Base-by-base conservation (phyloP, 805 yeast species). In the Blastobotrys attinorum region DNA sequence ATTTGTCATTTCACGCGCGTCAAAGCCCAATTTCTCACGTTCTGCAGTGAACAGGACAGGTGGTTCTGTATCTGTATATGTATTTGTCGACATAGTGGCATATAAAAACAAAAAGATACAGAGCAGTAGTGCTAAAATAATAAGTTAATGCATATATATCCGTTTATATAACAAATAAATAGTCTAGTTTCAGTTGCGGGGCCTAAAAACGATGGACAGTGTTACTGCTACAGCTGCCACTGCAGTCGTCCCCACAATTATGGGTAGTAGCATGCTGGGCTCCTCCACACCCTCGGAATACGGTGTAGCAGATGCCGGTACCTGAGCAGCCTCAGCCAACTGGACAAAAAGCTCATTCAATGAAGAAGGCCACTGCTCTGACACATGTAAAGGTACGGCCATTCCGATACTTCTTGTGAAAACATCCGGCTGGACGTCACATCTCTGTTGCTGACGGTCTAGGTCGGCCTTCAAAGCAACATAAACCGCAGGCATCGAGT, bases 381-480 rank as follows among this genome's bases (percentile, higher is more conserved):
- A 85, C 1, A 90, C 83, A 57, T 92, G 97, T 49, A 92, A 63
- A 0, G 98, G 98, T 3, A 92, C 84, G 8, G 81, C 79, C 13
- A 92, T 59, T 4, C 67, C 60, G 4, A 88, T 61, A 3, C 74
- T 70, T 22, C 85, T 68, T 0, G 96, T 81, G 56, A 80, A 88
- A 22, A 77, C 81, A 53, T 92, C 97, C 0, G 99, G 98, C 57
- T 86, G 96, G 4, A 73, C 66, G 44, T 77, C 84, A 31, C 82
- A 78, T 31, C 98, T 63, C 57, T 92, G 99, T 57, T 90, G 97
- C 59, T 89, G 97, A 52, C 94, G 79, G 61, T 92, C 99, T 31
- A 87, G 68, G 62, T 92, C 99, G 0, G 98, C 97, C 58, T 92
- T 92, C 29, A 89, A 66, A 0, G 96, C 98, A 1, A 89, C 97